These are phyloP conservation scores for Rachicladosporium sp. DNA, from an alignment of 2,329 filamentous ascomycete species.

Conservation along the genomic window DNA sequence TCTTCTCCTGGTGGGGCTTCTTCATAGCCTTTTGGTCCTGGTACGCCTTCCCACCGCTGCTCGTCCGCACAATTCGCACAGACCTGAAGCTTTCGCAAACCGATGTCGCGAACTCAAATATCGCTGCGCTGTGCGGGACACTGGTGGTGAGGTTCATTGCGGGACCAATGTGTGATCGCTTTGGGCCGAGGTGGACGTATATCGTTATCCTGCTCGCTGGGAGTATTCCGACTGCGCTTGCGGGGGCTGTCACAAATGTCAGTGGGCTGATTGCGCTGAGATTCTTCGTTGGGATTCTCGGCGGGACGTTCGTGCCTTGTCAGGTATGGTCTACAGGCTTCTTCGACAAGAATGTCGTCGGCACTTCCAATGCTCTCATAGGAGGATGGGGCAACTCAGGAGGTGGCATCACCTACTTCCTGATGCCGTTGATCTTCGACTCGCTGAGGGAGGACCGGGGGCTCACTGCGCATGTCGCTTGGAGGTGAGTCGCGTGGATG, in stretches of 20 bases:
- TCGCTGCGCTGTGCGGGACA: slow-evolving; percentile 59
- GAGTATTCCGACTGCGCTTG: slow-evolving; percentile 63
- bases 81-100: slow-evolving; percentile 57
- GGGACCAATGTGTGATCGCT: slow-evolving; percentile 67
- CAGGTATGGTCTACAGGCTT: slow-evolving; percentile 66
- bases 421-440: slow-evolving; percentile 43
- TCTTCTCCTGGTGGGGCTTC: slow-evolving; percentile 73
- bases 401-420: slow-evolving; percentile 77
- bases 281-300: slow-evolving; percentile 66
- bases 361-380: slow-evolving; percentile 68
- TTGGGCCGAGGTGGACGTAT: slow-evolving; percentile 65
- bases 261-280: slow-evolving; percentile 53
- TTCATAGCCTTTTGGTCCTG: slow-evolving; percentile 74
- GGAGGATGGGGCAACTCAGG: slow-evolving; percentile 75
- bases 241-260: slow-evolving; percentile 56
- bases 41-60: slow-evolving; percentile 74
- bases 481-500: too few species aligned
- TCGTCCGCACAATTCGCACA: slow-evolving; percentile 60
- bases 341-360: slow-evolving; percentile 68
- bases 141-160: slow-evolving; percentile 61
- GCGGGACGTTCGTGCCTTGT: slow-evolving; percentile 64
- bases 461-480: too few species aligned
- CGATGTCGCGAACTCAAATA: slow-evolving; percentile 76
- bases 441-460: neutral
- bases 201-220: slow-evolving; percentile 57